These are phyloP conservation scores for Cystobasidium pallidum DNA, from an alignment of 1,284 basidiomycete genomes.

Conservation along the genomic window DNA sequence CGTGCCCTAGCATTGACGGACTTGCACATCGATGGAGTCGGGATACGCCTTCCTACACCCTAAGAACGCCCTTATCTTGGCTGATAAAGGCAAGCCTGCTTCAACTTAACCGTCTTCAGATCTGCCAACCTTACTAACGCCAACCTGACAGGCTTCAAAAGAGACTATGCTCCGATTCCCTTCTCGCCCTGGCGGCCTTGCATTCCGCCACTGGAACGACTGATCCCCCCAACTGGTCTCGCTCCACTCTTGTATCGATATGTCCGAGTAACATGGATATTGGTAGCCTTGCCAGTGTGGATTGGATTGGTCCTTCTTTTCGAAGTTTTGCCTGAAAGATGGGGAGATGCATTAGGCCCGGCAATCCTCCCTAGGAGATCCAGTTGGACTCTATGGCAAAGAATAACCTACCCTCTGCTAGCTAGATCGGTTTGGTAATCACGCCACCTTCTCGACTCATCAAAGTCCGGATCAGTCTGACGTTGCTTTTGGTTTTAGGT, in stretches of 20 bases:
- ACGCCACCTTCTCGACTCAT: conserved; percentile 35
- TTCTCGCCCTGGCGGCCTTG: conserved; percentile 43
- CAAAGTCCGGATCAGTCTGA: not conserved
- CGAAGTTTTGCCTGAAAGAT: conserved; percentile 1
- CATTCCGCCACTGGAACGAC: conserved; percentile 23
- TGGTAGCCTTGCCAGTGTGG: conserved; percentile 22
- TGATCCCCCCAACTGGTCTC: conserved; percentile 27
- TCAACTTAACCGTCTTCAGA: no score
- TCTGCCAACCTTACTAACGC: no score
- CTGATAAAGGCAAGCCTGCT: conserved; percentile 13
- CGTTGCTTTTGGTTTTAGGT: conserved; percentile 4
- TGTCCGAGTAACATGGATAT: conserved; percentile 38
- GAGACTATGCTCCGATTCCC: conserved; percentile 36
- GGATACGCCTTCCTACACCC: conserved; percentile 38
- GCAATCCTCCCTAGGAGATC: conserved; percentile 14
- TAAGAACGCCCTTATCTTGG: conserved; percentile 4
- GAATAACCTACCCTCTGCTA: conserved; percentile 48
- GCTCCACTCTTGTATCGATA: conserved; percentile 33
- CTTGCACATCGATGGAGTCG: conserved; percentile 19
- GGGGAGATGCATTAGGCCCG: not conserved
- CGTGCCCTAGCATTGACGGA: no score
- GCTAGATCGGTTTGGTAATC: conserved; percentile 48
- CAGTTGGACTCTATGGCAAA: conserved; percentile 47
- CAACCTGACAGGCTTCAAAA: conserved; percentile 8
- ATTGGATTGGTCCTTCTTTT: conserved; percentile 27